A percentile compares a stretch with the other conserved stretches of the same genome.
Evolutionary conservation across 805 yeast genomes (phyloP).

Genomic region (Saturnispora gosingensis): DNA sequence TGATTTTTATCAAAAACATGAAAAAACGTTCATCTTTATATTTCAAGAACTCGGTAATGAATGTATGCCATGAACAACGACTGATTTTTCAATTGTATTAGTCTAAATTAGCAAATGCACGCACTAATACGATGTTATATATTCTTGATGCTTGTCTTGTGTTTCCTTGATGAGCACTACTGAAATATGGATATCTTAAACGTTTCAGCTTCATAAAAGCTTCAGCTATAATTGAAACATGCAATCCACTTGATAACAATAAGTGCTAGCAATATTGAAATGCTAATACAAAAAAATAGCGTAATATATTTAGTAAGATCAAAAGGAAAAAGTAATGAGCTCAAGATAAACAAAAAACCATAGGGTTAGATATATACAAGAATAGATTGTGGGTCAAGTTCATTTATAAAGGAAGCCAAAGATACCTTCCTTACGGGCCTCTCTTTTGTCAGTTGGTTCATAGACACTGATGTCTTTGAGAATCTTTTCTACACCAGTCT

Average conservation of each 20-base stretch:
- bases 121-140: too few species aligned
- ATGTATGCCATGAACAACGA: too few species aligned
- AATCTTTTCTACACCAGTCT: conserved; percentile 69
- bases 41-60: too few species aligned
- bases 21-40: too few species aligned
- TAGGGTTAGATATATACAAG: neutral
- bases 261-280: too few species aligned
- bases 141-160: neutral
- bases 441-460: conserved; percentile 63
- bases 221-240: too few species aligned
- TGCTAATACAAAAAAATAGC: neutral
- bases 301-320: neutral
- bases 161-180: neutral
- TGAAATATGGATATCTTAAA: too few species aligned
- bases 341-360: neutral
- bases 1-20: too few species aligned
- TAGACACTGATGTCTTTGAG: conserved; percentile 66
- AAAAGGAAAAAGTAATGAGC: neutral
- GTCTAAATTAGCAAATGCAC: too few species aligned
- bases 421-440: conserved; percentile 51
- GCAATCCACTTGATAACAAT: too few species aligned
- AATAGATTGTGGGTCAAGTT: neutral
- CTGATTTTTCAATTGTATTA: too few species aligned
- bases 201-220: too few species aligned
- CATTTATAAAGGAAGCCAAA: conserved; percentile 48